Conservation (phyloP, 805 yeast genomes). For the Wickerhamiella nectarea region DNA sequence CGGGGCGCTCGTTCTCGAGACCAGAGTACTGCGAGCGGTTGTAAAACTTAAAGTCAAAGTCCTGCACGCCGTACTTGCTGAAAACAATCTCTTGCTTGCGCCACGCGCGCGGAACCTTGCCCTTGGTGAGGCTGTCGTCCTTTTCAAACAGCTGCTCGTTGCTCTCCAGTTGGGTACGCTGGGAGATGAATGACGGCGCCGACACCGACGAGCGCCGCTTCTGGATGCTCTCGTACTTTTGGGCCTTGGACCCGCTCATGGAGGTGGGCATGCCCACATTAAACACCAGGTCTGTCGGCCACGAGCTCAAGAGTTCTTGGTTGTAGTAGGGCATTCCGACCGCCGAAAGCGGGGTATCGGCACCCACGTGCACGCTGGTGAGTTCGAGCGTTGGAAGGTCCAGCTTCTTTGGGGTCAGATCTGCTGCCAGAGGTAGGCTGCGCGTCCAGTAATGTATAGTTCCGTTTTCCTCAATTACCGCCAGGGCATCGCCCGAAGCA, state of each 20-base stretch:
- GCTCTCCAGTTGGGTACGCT: conserved; percentile 29
- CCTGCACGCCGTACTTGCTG: conserved; percentile 83
- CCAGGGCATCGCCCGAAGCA: conserved; percentile 62
- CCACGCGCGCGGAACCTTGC: conserved; percentile 59
- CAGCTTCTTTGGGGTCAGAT: conserved; percentile 20
- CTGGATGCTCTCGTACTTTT: conserved; percentile 16
- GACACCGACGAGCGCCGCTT: conserved; percentile 24
- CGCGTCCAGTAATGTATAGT: conserved; percentile 58
- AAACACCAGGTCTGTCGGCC: conserved; percentile 55
- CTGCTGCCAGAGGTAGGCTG: conserved; percentile 32
- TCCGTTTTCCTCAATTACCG: conserved; percentile 52
- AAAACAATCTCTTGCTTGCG: conserved; percentile 62
- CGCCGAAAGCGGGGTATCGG: conserved; percentile 42
- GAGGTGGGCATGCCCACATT: conserved; percentile 48
- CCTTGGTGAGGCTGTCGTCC: conserved; percentile 20
- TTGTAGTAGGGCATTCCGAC: conserved; percentile 83
- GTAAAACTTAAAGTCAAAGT: conserved; percentile 79
- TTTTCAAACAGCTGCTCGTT: conserved; percentile 17
- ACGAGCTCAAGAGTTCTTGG: conserved; percentile 62
- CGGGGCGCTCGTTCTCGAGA: conserved; percentile 69
- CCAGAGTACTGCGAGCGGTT: conserved; percentile 68
- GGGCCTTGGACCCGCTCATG: conserved; percentile 32
- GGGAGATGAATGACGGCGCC: conserved; percentile 41
- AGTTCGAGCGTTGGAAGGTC: conserved; percentile 22
- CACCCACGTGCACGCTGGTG: conserved; percentile 29